Evolutionary conservation across 2,329 filamentous ascomycete species (phyloP), one percentile per base, ranked within the genome.

Genomic region (Ophiostoma populinum): DNA sequence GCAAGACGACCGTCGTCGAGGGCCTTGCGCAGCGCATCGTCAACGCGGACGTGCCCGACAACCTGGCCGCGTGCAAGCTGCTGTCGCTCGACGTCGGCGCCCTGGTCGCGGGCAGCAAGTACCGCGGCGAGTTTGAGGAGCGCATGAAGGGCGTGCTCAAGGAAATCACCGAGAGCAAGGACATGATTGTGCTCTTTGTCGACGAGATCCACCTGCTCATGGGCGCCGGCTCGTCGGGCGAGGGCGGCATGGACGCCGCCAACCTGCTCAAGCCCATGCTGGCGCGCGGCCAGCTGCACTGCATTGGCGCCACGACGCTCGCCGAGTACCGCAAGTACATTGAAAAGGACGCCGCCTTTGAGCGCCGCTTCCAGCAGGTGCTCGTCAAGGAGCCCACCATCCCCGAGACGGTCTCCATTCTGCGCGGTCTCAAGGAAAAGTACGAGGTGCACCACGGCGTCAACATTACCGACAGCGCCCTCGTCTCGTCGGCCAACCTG

Each of bases 401-500:
- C 32, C 56, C 72, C 2, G 90, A 98, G 59, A 95, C 90, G 11
- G 73, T 98, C 43, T 98, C 90, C 16, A 98, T 98, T 50, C 75
- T 98, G n/a, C 82, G 90, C 65, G 90, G 90, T 51, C 63, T 98
- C 43, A 98, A 95, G 63, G 87, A 95, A 55, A 83, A 85, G 54
- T 98, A 95, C 58, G 90, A 98, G 59, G 82, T 92, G 33, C 90
- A 98, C 56, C 90, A 98, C 55, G 86, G 87, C 65, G 90, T 98
- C 49, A 95, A 76, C 45, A 98, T 98, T 45, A 75, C 87, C 28
- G 90, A 98, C 51, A 83, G 77, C 49, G 90, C 90, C 43, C 80
- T 98, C 42, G 87, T 98, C 12, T 70, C 86, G 33, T 73, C 90
- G 5, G 82, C 90, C n/a, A 92, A 75, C 37, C 70, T 98, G 35